phyloP scores from a whole-genome alignment of 306 rosid species.

The Rosa rugosa region DNA sequence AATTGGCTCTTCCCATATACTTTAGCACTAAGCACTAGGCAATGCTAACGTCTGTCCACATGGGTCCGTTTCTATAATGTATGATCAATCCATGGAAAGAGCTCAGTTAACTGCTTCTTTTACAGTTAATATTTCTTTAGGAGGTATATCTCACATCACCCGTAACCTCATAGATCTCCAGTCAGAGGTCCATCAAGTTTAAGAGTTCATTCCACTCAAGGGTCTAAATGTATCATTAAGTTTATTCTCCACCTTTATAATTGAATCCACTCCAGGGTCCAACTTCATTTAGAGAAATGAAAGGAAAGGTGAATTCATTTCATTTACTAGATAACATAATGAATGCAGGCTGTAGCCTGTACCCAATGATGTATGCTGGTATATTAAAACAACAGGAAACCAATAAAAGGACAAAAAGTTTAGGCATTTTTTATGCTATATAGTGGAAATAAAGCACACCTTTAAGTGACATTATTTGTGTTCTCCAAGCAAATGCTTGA shows the following conservation, averaged over 20 bases:
- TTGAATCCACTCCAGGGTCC: neutral
- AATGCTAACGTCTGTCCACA: neutral
- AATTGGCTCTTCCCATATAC: neutral
- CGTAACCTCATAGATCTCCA: neutral
- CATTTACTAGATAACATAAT: conserved; percentile 12
- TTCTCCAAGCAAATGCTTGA: conserved; percentile 67
- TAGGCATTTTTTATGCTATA: neutral
- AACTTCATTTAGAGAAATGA: conserved; percentile 10
- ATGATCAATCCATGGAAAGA: neutral
- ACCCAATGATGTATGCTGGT: conserved; percentile 14
- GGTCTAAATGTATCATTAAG: neutral
- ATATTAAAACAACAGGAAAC: neutral
- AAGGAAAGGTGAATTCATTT: conserved; percentile 16
- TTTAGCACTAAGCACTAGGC: neutral
- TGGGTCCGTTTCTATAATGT: neutral
- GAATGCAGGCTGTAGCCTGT: conserved; percentile 11
- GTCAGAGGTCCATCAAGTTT: neutral
- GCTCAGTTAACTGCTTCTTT: neutral
- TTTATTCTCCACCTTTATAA: conserved; percentile 2
- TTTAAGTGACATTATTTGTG: conserved; percentile 59
- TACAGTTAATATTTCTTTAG: neutral
- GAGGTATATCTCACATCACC: neutral
- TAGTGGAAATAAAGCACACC: conserved; percentile 44
- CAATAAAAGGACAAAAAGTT: neutral
- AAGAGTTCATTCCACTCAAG: neutral